Base-by-base conservation (phyloP, 2,329 filamentous ascomycete species). In the Fusarium scirpi region DNA sequence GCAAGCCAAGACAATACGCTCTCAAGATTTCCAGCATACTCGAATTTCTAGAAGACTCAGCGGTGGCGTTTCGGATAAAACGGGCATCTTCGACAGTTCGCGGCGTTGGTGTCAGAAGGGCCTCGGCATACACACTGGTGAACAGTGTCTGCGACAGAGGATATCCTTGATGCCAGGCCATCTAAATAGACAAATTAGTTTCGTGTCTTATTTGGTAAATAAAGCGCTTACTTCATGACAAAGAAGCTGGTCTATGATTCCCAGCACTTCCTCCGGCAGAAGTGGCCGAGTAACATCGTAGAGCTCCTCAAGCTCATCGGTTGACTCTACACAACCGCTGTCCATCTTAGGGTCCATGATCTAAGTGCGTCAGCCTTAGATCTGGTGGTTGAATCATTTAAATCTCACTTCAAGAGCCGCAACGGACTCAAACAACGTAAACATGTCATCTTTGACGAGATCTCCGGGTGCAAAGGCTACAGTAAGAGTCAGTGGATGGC, bases 271-370 rank as follows among this genome's bases (percentile, higher is more conserved):
- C 73, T 92, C 89, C 1, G 94, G 92, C 16, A 91, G 84, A 43
- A 97, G 82, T 9, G 87, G 83, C 48, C 85, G 84, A 45, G 88
- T 83, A 43, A 94, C 88, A 76, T 97, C 91, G 79, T 95, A 97
- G 53, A 92, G 87, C 69, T 95, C 91, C 64, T 97, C 93, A 34
- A 95, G 87, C n/a, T 90, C 89, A 76, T 97, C 93, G 30, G 91
- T 92, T 10, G 91, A 89, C 22, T 89, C 86, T 9, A 97, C 84
- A 71, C 91, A 94, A 29, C 96, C 96, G 77, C 94, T 98, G 80
- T 99, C 96, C 96, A 99, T 99, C 82, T 98, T 99, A 2, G 93
- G 91, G 77, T 99, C 96, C 93, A 98, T 98, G 74, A 99, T 97
- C 96, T 99, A 47, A 32, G 24, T 16, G n/a, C 8, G 29, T 72